phyloP scores from a whole-genome alignment of 352 stramenopile genomes.

The Globisporangium radiosum region DNA sequence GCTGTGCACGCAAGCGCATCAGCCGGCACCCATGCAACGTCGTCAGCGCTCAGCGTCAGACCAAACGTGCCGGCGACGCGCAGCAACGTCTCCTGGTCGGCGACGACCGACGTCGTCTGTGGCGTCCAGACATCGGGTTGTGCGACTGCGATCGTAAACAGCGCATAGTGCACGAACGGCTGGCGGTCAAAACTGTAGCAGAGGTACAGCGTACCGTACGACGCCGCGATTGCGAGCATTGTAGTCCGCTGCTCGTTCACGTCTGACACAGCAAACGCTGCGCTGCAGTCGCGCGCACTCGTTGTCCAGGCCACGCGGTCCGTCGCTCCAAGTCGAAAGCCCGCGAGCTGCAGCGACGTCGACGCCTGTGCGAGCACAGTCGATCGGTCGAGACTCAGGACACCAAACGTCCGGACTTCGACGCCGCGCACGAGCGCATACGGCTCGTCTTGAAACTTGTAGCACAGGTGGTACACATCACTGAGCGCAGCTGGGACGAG shows the following conservation, averaged over 20 bases:
- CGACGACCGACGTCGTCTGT: constrained; percentile 39
- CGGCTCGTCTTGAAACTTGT: constrained; percentile 63
- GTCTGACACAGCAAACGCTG: constrained; percentile 20
- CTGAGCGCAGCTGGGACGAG: constrained; percentile 25
- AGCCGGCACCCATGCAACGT: constrained; percentile 55
- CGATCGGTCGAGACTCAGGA: constrained; percentile 32
- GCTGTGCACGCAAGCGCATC: constrained; percentile 32
- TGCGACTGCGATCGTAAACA: constrained; percentile 25
- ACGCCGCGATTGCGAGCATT: constrained; percentile 22
- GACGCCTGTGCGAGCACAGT: constrained; percentile 36
- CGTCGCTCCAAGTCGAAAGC: constrained; percentile 38
- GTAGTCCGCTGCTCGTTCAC: constrained; percentile 24
- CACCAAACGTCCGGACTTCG: constrained; percentile 37
- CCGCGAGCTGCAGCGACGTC: constrained; percentile 35
- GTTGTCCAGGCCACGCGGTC: constrained; percentile 54
- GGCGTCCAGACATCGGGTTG: constrained; percentile 52
- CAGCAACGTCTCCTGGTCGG: constrained; percentile 29
- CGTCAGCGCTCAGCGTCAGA: constrained; percentile 41
- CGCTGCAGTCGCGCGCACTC: constrained; percentile 27
- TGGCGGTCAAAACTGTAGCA: constrained; percentile 66
- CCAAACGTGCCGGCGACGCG: constrained; percentile 50
- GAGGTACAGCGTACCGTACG: constrained; percentile 31
- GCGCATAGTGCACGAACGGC: constrained; percentile 42
- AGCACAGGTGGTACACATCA: constrained; percentile 62
- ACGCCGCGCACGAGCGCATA: constrained; percentile 41